Evolutionary conservation across 345 rosid species (phyloP).

Genomic region (Lepidium africanum): DNA sequence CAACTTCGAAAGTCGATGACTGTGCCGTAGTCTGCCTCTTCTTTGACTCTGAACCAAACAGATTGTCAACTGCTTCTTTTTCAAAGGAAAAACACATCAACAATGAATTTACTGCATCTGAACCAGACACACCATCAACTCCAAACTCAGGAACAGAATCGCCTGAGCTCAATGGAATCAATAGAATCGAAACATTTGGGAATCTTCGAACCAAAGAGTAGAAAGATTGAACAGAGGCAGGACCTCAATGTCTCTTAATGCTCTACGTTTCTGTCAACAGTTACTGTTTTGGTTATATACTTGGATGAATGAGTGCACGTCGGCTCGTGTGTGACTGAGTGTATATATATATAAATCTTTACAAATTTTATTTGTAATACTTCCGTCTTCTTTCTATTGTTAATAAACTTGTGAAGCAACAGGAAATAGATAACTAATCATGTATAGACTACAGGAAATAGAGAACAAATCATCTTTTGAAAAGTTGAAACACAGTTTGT

Average conservation of each 20-base stretch:
- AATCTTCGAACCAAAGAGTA: slow-evolving; percentile 49
- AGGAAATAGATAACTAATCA: too few species aligned
- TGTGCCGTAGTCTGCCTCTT: slow-evolving; percentile 97
- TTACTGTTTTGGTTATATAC: not conserved
- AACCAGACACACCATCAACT: slow-evolving; percentile 19
- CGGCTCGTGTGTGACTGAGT: not conserved
- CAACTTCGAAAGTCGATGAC: slow-evolving; percentile 90
- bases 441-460: too few species aligned
- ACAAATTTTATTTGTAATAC: not conserved
- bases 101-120: not conserved
- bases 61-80: slow-evolving; percentile 41
- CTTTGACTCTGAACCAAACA: slow-evolving; percentile 41
- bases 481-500: too few species aligned
- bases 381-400: not conserved
- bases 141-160: slow-evolving; percentile 40
- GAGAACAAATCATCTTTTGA: too few species aligned
- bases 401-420: not conserved
- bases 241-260: slow-evolving; percentile 2
- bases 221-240: slow-evolving; percentile 10
- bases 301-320: not conserved
- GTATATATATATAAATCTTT: not conserved
- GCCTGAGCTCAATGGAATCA: slow-evolving; percentile 79
- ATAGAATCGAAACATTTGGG: slow-evolving; percentile 61
- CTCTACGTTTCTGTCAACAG: not conserved
- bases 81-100: slow-evolving; percentile 7